phyloP scores from a whole-genome alignment of 129 eudicot genomes.

The Centaurea solstitialis region DNA sequence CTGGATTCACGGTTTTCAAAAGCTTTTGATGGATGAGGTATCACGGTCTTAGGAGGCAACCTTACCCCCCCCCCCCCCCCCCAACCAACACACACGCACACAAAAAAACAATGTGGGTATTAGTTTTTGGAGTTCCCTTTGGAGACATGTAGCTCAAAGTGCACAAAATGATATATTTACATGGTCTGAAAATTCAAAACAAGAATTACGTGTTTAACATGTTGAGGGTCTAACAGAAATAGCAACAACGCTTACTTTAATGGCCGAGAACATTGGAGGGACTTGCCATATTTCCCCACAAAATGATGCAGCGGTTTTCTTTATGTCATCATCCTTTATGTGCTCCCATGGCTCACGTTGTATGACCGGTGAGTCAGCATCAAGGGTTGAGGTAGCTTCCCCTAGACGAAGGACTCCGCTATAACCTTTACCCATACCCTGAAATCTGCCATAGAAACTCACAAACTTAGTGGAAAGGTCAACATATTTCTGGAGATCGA shows the following conservation, averaged over 20 bases:
- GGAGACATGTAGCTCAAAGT: neutral
- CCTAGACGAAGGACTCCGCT: slow-evolving; percentile 95
- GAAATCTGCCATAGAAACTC: slow-evolving; percentile 61
- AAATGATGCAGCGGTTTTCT: slow-evolving; percentile 82
- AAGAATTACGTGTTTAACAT: neutral
- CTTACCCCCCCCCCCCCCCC: neutral
- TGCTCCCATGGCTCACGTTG: slow-evolving; percentile 99
- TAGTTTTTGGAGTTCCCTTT: neutral
- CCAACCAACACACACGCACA: neutral
- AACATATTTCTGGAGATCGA: neutral
- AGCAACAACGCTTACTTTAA: slow-evolving; percentile 60
- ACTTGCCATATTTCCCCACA: slow-evolving; percentile 99
- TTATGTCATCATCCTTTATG: slow-evolving; percentile 78
- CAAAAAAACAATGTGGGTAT: neutral
- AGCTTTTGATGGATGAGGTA: no score
- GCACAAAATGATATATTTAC: neutral
- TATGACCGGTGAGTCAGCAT: slow-evolving; percentile 97
- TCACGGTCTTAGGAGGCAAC: no score
- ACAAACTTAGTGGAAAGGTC: neutral
- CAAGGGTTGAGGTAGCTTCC: slow-evolving; percentile 97
- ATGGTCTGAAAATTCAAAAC: slow-evolving; percentile 1
- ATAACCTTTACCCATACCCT: slow-evolving; percentile 95
- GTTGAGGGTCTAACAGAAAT: neutral
- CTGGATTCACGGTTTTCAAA: neutral
- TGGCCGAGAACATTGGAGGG: slow-evolving; percentile 99